phyloP scores from a whole-genome alignment of 768 basidiomycete species.

The Russula griseocarnosa region DNA sequence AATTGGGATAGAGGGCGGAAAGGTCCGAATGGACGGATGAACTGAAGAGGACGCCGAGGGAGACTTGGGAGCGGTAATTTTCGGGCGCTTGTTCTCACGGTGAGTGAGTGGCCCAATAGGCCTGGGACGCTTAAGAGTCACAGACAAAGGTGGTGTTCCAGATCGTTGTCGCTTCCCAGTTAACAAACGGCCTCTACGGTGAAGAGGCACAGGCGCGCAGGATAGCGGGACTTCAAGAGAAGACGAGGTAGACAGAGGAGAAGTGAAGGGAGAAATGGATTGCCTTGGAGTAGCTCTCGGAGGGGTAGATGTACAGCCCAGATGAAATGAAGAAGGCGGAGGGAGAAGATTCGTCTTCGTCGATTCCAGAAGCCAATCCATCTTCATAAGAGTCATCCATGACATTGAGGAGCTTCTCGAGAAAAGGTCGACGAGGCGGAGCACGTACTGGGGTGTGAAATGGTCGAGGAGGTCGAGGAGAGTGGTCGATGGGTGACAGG shows the following conservation, averaged over 20 bases:
- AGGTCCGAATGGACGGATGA: slow-evolving; percentile 42
- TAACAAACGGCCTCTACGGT: background rate
- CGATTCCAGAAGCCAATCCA: background rate
- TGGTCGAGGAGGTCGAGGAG: slow-evolving; percentile 12
- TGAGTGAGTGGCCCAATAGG: background rate
- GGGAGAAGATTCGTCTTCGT: slow-evolving; percentile 20
- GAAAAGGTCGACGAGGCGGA: slow-evolving; percentile 14
- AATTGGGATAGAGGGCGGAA: slow-evolving; percentile 48
- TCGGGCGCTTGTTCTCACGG: background rate
- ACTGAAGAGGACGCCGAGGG: background rate
- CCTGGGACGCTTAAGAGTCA: slow-evolving; percentile 12
- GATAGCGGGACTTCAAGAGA: slow-evolving; percentile 25
- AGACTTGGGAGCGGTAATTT: background rate
- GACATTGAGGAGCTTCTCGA: slow-evolving; percentile 19
- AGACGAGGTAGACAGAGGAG: slow-evolving; percentile 20
- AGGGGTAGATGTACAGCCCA: slow-evolving; percentile 25
- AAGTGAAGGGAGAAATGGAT: slow-evolving; percentile 23
- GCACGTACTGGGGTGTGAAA: background rate
- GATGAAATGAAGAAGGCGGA: slow-evolving; percentile 17
- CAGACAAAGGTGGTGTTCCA: background rate
- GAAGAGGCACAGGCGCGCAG: slow-evolving; percentile 2
- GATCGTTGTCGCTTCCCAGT: background rate
- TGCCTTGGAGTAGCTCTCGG: slow-evolving; percentile 19
- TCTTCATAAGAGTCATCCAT: slow-evolving; percentile 24
- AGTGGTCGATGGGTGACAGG: slow-evolving; percentile 24